Evolutionary conservation across 1,139 yeast genomes (phyloP).

Genomic region (Lodderomyces elongisporus): DNA sequence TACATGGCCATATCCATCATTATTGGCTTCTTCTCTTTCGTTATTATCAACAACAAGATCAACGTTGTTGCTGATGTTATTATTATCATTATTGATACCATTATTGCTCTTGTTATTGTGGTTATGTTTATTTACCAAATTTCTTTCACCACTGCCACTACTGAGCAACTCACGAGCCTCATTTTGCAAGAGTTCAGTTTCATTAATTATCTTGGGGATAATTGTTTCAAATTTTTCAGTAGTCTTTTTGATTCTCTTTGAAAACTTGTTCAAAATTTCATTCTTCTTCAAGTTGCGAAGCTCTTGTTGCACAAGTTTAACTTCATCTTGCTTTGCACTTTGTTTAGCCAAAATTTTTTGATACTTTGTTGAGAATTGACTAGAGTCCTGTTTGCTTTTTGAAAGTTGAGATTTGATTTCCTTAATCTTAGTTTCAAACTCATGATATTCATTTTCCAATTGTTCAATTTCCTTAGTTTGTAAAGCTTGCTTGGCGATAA

Average conservation of each 20-base stretch:
- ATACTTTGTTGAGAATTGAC: conserved; percentile 19
- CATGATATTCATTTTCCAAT: conserved; percentile 21
- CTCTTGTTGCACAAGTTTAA: conserved; percentile 22
- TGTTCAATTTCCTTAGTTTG: conserved; percentile 20
- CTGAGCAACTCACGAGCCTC: conserved; percentile 12
- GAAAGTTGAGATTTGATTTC: conserved; percentile 21
- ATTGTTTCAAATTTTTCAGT: conserved; percentile 38
- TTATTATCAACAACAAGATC: too few species aligned
- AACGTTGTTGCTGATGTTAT: too few species aligned
- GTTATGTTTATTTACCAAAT: too few species aligned
- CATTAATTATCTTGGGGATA: conserved; percentile 28
- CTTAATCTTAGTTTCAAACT: conserved; percentile 24
- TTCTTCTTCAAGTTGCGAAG: conserved; percentile 26
- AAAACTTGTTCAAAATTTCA: conserved; percentile 23
- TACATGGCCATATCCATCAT: conserved; percentile 5
- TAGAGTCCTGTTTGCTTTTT: conserved; percentile 20
- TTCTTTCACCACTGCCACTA: conserved; percentile 1
- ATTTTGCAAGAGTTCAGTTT: conserved; percentile 13
- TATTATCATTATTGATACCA: too few species aligned
- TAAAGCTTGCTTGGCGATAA: conserved; percentile 18
- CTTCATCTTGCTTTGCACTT: conserved; percentile 22
- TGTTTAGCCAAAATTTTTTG: conserved; percentile 26
- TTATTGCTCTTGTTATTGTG: too few species aligned
- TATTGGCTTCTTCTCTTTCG: not conserved
- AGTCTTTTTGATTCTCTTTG: conserved; percentile 25